A percentile compares a stretch with the other conserved stretches of the same genome.
Evolutionary conservation across 2,329 filamentous ascomycete genomes (phyloP).

Genomic region (Alternaria longipes): DNA sequence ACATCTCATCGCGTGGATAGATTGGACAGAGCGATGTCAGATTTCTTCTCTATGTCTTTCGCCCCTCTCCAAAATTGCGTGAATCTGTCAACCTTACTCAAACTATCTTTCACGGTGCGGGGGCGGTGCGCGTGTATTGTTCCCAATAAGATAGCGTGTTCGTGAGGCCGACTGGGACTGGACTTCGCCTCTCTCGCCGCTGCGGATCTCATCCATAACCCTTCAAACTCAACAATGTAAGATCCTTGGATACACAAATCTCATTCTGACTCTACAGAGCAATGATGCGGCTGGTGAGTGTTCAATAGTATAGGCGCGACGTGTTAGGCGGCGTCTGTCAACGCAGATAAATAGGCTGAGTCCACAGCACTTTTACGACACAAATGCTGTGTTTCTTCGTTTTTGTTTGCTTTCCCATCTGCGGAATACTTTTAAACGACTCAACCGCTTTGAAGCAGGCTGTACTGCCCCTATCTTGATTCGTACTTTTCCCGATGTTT

Average conservation of each 20-base stretch:
- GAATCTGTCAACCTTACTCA: slow-evolving; percentile 4
- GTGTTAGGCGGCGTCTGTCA: slow-evolving; percentile 5
- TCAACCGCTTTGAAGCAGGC: slow-evolving; percentile 10
- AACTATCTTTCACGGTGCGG: slow-evolving; percentile 8
- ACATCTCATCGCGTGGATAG: slow-evolving; percentile 18
- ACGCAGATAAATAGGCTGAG: slow-evolving; percentile 17
- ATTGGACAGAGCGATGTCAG: slow-evolving; percentile 16
- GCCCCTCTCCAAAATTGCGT: slow-evolving; percentile 9
- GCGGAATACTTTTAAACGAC: slow-evolving; percentile 14
- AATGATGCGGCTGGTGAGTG: slow-evolving; percentile 7
- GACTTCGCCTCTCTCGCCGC: slow-evolving; percentile 6
- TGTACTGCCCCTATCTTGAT: slow-evolving; percentile 13
- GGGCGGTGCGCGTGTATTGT: slow-evolving; percentile 12
- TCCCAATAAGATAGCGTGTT: slow-evolving; percentile 16
- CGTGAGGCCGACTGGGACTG: slow-evolving; percentile 5
- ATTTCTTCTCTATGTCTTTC: slow-evolving; percentile 5
- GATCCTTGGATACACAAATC: neutral
- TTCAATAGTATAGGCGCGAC: slow-evolving; percentile 17
- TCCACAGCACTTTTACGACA: slow-evolving; percentile 20
- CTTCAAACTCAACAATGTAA: slow-evolving; percentile 8
- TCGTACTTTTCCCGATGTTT: slow-evolving; percentile 5
- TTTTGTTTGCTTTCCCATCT: slow-evolving; percentile 18
- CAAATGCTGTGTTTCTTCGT: slow-evolving; percentile 25
- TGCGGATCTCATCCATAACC: neutral
- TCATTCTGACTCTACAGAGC: neutral